Percentiles rank a stretch among this genome's conserved stretches.
Conservation (phyloP, 768 basidiomycete genomes). For the Inosperma sp. region DNA sequence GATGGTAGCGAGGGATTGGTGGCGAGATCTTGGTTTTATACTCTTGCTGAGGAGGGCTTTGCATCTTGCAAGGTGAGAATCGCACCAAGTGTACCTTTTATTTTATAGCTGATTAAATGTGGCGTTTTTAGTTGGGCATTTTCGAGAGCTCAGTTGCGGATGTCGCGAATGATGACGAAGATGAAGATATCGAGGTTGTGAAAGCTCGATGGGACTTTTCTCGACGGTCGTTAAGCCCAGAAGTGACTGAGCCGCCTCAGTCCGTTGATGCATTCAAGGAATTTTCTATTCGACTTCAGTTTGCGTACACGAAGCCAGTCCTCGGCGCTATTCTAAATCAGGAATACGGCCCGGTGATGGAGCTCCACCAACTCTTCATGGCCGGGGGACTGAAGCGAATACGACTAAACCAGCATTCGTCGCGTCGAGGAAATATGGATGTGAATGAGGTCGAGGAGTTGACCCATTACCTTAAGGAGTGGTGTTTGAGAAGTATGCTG, state of each 20-base stretch:
- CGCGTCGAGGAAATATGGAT: constrained; percentile 40
- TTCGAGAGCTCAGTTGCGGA: constrained; percentile 47
- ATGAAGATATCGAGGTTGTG: constrained; percentile 22
- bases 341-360: constrained; percentile 47
- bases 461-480: constrained; percentile 33
- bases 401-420: constrained; percentile 33
- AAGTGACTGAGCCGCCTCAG: constrained; percentile 41
- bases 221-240: constrained; percentile 36
- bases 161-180: constrained; percentile 37
- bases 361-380: constrained; percentile 52
- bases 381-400: constrained; percentile 49
- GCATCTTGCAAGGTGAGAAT: constrained; percentile 52
- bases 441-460: constrained; percentile 35
- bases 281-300: constrained; percentile 52
- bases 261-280: constrained; percentile 38
- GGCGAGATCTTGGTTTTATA: constrained; percentile 53
- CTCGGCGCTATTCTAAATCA: constrained; percentile 55
- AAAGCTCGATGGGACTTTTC: constrained; percentile 15
- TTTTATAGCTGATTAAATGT: background rate
- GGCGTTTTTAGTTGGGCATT: constrained; percentile 44
- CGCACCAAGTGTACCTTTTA: too few relatives aligned
- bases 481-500: constrained; percentile 38
- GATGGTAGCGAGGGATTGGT: constrained; percentile 43
- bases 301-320: constrained; percentile 62
- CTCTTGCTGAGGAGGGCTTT: constrained; percentile 56